Percentiles rank a stretch among this genome's conserved stretches.
These are phyloP conservation scores for Primulina eburnea DNA, from an alignment of 257 asterid species.

Conservation along the genomic window DNA sequence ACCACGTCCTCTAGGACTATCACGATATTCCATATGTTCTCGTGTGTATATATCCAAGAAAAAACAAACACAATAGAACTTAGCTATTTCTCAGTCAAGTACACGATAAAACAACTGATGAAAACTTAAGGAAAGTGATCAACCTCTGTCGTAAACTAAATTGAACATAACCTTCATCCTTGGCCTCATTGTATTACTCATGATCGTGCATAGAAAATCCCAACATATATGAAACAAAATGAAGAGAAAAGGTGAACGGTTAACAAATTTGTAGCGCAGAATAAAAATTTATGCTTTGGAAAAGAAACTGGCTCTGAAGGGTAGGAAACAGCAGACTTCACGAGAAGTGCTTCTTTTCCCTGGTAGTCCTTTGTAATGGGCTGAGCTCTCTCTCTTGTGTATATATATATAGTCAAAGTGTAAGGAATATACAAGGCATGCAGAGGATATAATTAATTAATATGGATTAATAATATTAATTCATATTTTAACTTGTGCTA, in stretches of 20 bases:
- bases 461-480: neutral
- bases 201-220: slow-evolving; percentile 17
- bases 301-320: neutral
- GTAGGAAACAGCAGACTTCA: slow-evolving; percentile 17
- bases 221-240: neutral
- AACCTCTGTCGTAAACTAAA: slow-evolving; percentile 63
- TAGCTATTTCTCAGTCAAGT: neutral
- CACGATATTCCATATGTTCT: slow-evolving; percentile 25
- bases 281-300: neutral
- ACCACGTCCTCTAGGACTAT: neutral
- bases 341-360: slow-evolving; percentile 17
- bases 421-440: neutral
- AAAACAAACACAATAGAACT: neutral
- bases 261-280: neutral
- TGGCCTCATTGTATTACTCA: slow-evolving; percentile 59
- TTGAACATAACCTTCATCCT: slow-evolving; percentile 51
- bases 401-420: neutral
- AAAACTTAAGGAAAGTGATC: neutral
- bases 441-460: neutral
- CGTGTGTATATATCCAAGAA: neutral
- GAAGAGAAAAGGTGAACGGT: neutral
- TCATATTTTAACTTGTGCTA: neutral
- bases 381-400: slow-evolving; percentile 1
- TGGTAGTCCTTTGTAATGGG: slow-evolving; percentile 15
- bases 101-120: neutral